phyloP scores from a whole-genome alignment of 148 eudicot genomes.

The Persicaria maculosa region DNA sequence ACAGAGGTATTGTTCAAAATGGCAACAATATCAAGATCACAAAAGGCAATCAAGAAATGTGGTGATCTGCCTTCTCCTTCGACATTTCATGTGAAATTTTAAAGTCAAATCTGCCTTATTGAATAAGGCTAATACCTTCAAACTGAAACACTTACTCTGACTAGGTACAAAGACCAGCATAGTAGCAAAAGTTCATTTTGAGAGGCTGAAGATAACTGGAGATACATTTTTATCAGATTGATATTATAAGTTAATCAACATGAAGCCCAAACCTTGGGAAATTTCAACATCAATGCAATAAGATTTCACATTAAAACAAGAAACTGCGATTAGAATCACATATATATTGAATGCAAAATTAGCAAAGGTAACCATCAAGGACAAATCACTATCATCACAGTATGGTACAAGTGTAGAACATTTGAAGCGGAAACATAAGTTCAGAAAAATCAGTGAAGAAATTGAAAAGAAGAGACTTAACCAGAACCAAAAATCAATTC shows the following conservation, averaged over 20 bases:
- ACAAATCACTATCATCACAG: no score
- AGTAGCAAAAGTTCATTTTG: background rate
- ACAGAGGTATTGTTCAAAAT: background rate
- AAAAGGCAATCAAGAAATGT: background rate
- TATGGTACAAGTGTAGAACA: no score
- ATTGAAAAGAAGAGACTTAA: background rate
- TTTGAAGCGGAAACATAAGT: background rate
- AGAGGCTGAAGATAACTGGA: background rate
- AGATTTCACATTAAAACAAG: background rate
- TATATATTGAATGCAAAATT: background rate
- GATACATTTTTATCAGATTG: background rate
- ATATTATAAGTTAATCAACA: background rate
- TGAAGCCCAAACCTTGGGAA: background rate
- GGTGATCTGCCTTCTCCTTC: background rate
- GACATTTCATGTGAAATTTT: background rate
- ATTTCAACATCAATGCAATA: background rate
- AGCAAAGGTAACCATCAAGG: no score
- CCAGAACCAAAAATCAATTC: background rate
- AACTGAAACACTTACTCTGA: background rate
- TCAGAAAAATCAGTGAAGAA: background rate
- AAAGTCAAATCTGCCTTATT: background rate
- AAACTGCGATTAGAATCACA: background rate
- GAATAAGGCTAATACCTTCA: background rate
- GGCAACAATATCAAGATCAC: background rate
- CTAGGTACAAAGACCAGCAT: background rate